Evolutionary conservation across 1,284 basidiomycete species (phyloP), one percentile per base, ranked within the genome.

Genomic region (Marasmius tenuissimus): DNA sequence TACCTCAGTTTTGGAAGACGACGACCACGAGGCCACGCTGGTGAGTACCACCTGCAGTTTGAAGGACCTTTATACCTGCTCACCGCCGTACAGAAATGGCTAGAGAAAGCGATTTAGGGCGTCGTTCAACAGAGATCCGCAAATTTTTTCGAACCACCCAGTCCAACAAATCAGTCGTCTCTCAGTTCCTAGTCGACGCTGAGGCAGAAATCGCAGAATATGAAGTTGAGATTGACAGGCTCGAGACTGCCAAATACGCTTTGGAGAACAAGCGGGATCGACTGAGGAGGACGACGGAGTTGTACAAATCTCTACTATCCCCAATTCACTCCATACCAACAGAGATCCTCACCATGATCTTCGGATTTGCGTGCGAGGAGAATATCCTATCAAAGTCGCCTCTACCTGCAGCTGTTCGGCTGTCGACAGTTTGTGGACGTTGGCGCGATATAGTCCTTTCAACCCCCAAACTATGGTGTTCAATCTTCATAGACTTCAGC

Each of bases 71-170:
- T 9, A 9, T 9, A 9, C 39, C 39, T 40, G 16, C 39, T 9
- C 40, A 16, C 18, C 18, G 40, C 16, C 18, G 27, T 27, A 10
- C 39, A 14, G 18, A 7, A 40, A 92, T 40, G 39, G 16, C 39
- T 9, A 40, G 39, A 40, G 39, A 40, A 40, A 40, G 9, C 16
- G 39, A 40, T 40, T 40, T 40, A 16, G 39, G 9, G 16, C 39
- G 39, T 9, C 39, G 39, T 9, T 9, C 39, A 40, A 40, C 39
- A 40, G 39, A 40, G 16, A 40, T 40, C 16, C 39, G 39, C 9
- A 40, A 40, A 40, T 40, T 9, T 40, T 40, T 40, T 40, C 39
- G 39, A 33, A 40, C 16, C 16, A 45, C 42, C 6, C 5, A 7
- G 14, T 4, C 42, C 6, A 35, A 51, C 18, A 51, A 35, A 35